phyloP scores from a whole-genome alignment of 2,329 filamentous ascomycete genomes.

The Aspergillus ochraceus region DNA sequence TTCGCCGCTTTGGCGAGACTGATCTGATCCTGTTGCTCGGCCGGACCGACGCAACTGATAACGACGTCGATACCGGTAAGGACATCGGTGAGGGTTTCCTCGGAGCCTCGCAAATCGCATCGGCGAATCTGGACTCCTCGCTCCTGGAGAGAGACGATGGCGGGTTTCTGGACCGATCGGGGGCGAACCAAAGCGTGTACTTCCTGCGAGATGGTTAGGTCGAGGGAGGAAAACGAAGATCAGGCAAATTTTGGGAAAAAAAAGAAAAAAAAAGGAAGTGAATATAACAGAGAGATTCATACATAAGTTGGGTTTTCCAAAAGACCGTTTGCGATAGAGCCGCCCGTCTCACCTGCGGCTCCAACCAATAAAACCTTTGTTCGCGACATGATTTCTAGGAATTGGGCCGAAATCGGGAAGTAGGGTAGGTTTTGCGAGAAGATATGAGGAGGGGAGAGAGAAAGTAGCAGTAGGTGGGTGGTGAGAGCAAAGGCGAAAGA shows the following conservation, averaged over 20 bases:
- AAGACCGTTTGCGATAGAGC: conserved; percentile 40
- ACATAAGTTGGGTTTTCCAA: conserved; percentile 29
- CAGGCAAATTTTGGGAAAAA: neutral
- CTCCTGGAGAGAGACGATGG: conserved; percentile 40
- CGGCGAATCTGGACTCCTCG: conserved; percentile 47
- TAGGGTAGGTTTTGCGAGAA: neutral
- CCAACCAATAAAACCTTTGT: conserved; percentile 40
- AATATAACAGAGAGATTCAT: conserved; percentile 4
- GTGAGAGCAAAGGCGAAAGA: conserved; percentile 14
- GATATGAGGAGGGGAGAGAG: conserved; percentile 3
- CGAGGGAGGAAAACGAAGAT: neutral
- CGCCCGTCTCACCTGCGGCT: conserved; percentile 42
- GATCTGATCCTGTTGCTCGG: conserved; percentile 44
- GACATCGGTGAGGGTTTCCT: conserved; percentile 43
- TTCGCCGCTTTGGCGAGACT: conserved; percentile 51
- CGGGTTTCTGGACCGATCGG: conserved; percentile 49
- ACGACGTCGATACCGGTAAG: conserved; percentile 49
- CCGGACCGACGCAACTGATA: conserved; percentile 43
- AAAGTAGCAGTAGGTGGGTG: conserved; percentile 8
- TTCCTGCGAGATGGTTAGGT: conserved; percentile 37
- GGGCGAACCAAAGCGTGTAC: conserved; percentile 51
- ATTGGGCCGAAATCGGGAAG: conserved; percentile 3
- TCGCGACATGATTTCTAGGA: conserved; percentile 31
- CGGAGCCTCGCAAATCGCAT: conserved; percentile 44
- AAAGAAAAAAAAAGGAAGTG: conserved; percentile 20